Evolutionary conservation across 768 basidiomycete species (phyloP), one percentile per base, ranked within the genome.

Genomic region (Lactarius deliciosus): DNA sequence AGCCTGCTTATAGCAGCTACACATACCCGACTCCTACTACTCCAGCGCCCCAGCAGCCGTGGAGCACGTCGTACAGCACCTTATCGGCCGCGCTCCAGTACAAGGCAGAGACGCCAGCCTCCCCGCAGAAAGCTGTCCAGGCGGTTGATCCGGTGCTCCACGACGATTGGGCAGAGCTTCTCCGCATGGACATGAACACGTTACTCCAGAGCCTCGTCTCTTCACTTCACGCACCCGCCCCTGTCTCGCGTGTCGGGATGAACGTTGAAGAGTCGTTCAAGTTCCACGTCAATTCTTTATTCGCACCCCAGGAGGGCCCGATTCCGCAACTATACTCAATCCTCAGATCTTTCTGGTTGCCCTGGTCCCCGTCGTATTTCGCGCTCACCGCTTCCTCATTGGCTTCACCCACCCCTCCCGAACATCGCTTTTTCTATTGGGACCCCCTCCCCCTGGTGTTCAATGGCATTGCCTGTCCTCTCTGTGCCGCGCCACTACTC

Each of bases 401-500:
- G 11, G 84, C 82, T 8, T 80, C 87, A 13, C 86, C 89, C 45
- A 88, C 85, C 0, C 86, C 88, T 2, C 86, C 88, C 7, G 86
- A 90, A 62, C 87, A 92, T 69, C 85, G 84, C 4, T 93, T 93
- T 76, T 78, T 93, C n/a, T 93, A 90, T 71, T 93, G 91, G 91
- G 91, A 93, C 68, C 91, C 91, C 0, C 86, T 87, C 58, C 89
- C 91, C 0, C 84, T 93, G 57, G 85, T 91, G 10, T 90, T 92
- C 78, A 90, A 92, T 66, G 91, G 91, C 4, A 89, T 93, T 54
- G 80, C 85, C 1, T 93, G 91, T 70, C 89, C 90, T 0, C 79
- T 73, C 53, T 93, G 91, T 72, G 76, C 83, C 8, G 72, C 81
- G 5, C 81, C 86, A 1, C 81, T 93, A 45, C 69, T 74, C 40